phyloP scores from a whole-genome alignment of 2,329 filamentous ascomycete species.

The Didymella pinodella region DNA sequence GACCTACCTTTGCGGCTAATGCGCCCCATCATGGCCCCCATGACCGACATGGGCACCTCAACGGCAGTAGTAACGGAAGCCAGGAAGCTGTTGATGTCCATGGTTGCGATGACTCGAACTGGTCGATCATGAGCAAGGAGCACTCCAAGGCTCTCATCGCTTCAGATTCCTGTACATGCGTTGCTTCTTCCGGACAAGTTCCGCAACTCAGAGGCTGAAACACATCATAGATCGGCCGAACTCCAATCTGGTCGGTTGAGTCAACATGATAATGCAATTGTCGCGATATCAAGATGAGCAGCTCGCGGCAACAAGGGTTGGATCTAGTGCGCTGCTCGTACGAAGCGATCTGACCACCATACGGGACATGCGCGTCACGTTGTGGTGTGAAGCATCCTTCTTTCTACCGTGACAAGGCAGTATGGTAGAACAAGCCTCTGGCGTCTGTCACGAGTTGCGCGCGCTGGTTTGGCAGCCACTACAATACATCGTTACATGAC shows the following conservation, averaged over 20 bases:
- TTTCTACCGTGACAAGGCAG: not conserved
- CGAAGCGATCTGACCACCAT: not conserved
- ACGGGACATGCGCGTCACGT: not conserved
- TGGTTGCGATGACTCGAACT: not conserved
- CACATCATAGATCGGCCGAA: slow-evolving; percentile 22
- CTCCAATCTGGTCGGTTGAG: slow-evolving; percentile 14
- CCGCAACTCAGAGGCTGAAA: slow-evolving; percentile 20
- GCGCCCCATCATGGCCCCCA: slow-evolving; percentile 52
- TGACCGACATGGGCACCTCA: slow-evolving; percentile 61
- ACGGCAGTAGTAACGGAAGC: slow-evolving; percentile 60
- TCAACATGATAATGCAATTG: slow-evolving; percentile 6
- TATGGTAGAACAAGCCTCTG: not conserved
- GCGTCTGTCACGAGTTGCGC: not conserved
- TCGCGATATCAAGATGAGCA: not conserved
- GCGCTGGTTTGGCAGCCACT: not conserved
- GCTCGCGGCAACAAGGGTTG: not conserved
- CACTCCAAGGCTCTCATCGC: slow-evolving; percentile 10
- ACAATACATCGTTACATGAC: slow-evolving; percentile 22
- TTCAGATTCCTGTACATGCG: slow-evolving; percentile 6
- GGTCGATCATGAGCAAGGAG: not conserved
- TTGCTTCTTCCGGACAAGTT: slow-evolving; percentile 20
- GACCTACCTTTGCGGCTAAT: slow-evolving; percentile 56
- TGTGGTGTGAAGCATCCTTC: not conserved
- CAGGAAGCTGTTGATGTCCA: slow-evolving; percentile 18
- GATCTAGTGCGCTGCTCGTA: not conserved